phyloP scores from a whole-genome alignment of 345 rosid genomes.

The Hevea brasiliensis region DNA sequence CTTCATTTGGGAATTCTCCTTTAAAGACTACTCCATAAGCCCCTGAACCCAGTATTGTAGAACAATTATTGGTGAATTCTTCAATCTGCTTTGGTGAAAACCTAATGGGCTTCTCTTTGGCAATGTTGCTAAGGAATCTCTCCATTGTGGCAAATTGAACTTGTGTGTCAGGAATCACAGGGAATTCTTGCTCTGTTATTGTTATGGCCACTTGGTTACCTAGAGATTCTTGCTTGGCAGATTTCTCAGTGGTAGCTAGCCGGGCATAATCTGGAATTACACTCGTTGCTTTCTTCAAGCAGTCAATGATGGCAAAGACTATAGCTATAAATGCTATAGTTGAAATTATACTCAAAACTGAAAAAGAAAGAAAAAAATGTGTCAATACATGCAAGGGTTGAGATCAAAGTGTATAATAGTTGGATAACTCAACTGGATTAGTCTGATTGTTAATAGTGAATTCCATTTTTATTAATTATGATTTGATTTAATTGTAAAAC shows the following conservation, averaged over 20 bases:
- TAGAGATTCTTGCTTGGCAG: background rate
- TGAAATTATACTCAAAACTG: background rate
- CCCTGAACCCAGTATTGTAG: slow-evolving; percentile 24
- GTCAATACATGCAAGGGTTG: too few species aligned
- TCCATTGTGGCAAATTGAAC: slow-evolving; percentile 19
- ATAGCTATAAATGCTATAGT: slow-evolving; percentile 7
- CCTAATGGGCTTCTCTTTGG: slow-evolving; percentile 28
- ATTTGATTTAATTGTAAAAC: too few species aligned
- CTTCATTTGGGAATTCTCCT: slow-evolving; percentile 19
- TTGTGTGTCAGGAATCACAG: background rate
- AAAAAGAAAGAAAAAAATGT: too few species aligned
- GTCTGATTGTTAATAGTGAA: too few species aligned
- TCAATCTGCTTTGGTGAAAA: slow-evolving; percentile 18
- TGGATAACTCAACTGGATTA: too few species aligned
- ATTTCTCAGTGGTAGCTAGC: background rate
- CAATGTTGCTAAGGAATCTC: slow-evolving; percentile 13
- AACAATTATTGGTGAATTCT: slow-evolving; percentile 15
- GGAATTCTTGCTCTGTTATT: background rate
- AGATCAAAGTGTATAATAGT: too few species aligned
- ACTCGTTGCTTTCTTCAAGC: slow-evolving; percentile 20
- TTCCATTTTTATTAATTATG: too few species aligned
- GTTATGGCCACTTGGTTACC: background rate
- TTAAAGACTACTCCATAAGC: slow-evolving; percentile 29
- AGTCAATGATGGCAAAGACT: slow-evolving; percentile 15
- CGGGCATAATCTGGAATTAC: slow-evolving; percentile 18